phyloP scores from a whole-genome alignment of 176 grass and related monocot species.

The Eremochloa ophiuroides region DNA sequence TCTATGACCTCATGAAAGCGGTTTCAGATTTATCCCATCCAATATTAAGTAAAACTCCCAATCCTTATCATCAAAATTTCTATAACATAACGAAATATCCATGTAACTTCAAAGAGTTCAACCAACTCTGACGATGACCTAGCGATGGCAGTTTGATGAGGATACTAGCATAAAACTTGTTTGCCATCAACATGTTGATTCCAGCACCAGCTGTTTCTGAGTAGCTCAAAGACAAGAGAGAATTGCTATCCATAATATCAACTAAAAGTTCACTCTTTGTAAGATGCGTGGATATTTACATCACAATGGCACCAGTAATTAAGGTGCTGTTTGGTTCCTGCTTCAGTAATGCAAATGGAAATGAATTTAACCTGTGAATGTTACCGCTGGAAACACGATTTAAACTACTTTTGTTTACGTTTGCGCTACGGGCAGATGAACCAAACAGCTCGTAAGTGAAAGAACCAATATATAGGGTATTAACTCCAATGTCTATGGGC shows the following conservation, averaged over 20 bases:
- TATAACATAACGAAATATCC: conserved; percentile 3
- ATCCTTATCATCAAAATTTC: not conserved
- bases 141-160: not conserved
- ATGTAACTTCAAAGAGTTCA: not conserved
- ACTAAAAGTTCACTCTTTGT: not conserved
- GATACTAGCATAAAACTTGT: not conserved
- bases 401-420: too few species aligned
- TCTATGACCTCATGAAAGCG: not conserved
- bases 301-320: not conserved
- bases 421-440: too few species aligned
- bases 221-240: not conserved
- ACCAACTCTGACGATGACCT: not conserved
- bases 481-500: not conserved
- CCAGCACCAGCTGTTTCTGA: not conserved
- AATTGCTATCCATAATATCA: conserved; percentile 8
- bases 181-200: not conserved
- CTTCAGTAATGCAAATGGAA: too few species aligned
- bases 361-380: too few species aligned
- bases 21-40: not conserved
- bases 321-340: too few species aligned
- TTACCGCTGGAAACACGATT: too few species aligned
- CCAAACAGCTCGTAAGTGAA: too few species aligned
- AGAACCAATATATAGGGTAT: not conserved
- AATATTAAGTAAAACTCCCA: not conserved
- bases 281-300: not conserved